Evolutionary conservation across 305 asterid species (phyloP), one percentile per base, ranked within the genome.

Genomic region (Solanum aculeatissimum): DNA sequence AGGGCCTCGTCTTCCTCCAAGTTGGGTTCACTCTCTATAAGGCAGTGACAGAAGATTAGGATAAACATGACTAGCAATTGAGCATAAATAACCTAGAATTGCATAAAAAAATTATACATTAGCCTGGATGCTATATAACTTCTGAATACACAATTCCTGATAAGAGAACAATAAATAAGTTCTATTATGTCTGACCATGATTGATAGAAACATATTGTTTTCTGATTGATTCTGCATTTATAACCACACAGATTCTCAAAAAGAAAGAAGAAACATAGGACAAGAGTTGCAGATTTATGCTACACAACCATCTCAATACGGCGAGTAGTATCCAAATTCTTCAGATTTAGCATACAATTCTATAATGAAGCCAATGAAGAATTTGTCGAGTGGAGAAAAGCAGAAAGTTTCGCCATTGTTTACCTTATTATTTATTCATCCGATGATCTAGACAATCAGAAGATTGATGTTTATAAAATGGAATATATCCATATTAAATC

Each of bases 1-100:
- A 97, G 95, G 86, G 80, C 91, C 89, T 95, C 98, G 78, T 97
- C 99, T 89, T 95, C 99, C 77, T 95, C 97, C 92, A 94, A 88
- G 84, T 86, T 88, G 83, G 95, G 82, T 79, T 89, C 94, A 62
- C 84, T 54, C 88, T 95, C 98, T 95, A 89, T 80, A 15, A 83
- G 82, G 60, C 47, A 85, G 40, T 21, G 79, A 21, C 11, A 75
- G 81, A 83, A 74, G n/a, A 78, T 57, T 63, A 72, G 29, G 71
- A 63, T 13, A 40, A 42, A 38, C 81, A 38, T 80, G n/a, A 82
- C 25, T 51, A 79, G 72, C 80, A 84, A 29, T 42, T 43, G 29
- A n/a, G 27, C 65, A 32, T 8, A 2, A 77, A 77, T 27, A 27
- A 4, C 10, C 23, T 75, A 75, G 27, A 75, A 32, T 25, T 27